Conservation (phyloP, 176 grass and related monocot genomes). For the Chrysopogon serrulatus region DNA sequence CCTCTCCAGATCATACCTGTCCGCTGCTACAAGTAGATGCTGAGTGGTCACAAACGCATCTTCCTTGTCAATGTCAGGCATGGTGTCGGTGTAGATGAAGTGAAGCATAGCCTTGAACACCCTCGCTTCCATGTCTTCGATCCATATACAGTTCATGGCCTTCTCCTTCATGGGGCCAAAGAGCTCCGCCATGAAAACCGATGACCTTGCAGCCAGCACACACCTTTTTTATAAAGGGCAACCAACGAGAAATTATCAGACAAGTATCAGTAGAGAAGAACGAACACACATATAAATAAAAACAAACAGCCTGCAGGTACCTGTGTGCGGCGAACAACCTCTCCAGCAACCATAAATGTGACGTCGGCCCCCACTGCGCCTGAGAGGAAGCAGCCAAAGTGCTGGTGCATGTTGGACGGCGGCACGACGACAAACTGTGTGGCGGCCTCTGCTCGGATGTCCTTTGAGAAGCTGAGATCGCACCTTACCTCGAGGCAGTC, state of each 20-base stretch:
- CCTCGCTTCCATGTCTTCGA: constrained; percentile 7
- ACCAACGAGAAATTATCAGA: too few relatives aligned
- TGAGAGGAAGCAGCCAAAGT: not conserved
- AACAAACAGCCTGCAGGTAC: constrained; percentile 1
- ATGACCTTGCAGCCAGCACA: constrained; percentile 31
- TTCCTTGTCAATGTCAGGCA: not conserved
- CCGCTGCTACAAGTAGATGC: constrained; percentile 30
- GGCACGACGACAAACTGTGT: not conserved
- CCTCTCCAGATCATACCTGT: constrained; percentile 28
- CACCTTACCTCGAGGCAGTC: not conserved
- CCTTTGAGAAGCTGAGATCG: not conserved
- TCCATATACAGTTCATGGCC: fast-evolving
- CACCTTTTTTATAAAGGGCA: not conserved
- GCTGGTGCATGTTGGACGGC: not conserved
- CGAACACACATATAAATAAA: too few relatives aligned
- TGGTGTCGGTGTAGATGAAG: constrained; percentile 33
- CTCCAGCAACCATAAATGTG: constrained; percentile 18
- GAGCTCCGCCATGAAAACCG: constrained; percentile 27
- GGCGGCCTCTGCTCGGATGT: not conserved
- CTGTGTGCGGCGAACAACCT: constrained; percentile 17
- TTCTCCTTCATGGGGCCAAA: constrained; percentile 13
- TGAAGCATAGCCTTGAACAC: constrained; percentile 33
- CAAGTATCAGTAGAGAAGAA: too few relatives aligned
- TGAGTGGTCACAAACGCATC: constrained; percentile 3
- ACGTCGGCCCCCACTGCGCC: not conserved